Evolutionary conservation across 805 yeast species (phyloP).

Genomic region (Candida oleophila): DNA sequence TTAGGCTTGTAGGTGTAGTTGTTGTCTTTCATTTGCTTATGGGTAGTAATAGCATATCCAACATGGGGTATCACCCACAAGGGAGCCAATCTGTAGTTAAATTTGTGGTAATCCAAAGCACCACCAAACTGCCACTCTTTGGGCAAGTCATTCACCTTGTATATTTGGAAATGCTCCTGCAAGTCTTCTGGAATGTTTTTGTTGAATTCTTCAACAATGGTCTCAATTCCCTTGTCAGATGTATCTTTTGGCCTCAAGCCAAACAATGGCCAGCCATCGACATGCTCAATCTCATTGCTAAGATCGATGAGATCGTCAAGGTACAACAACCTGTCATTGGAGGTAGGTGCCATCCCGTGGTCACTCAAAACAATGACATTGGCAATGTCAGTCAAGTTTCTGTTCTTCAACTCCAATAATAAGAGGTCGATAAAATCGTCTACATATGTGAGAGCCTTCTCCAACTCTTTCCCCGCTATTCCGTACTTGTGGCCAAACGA

Average conservation of each 20-base stretch:
- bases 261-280: conserved; percentile 84
- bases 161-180: conserved; percentile 43
- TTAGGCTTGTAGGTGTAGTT: conserved; percentile 53
- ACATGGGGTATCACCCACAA: conserved; percentile 81
- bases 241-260: conserved; percentile 63
- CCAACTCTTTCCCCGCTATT: conserved; percentile 57
- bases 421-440: conserved; percentile 61
- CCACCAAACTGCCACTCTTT: conserved; percentile 57
- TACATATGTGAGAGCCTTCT: conserved; percentile 55
- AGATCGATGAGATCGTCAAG: conserved; percentile 70
- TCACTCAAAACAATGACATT: conserved; percentile 82
- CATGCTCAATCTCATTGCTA: conserved; percentile 49
- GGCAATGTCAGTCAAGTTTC: conserved; percentile 64
- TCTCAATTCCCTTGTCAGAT: conserved; percentile 40
- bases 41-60: conserved; percentile 74
- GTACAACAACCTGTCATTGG: conserved; percentile 63
- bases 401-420: conserved; percentile 42
- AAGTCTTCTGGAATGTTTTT: conserved; percentile 26
- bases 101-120: conserved; percentile 28
- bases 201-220: conserved; percentile 33
- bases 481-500: conserved; percentile 76
- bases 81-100: conserved; percentile 71
- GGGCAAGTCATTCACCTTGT: conserved; percentile 53
- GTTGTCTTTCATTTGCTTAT: conserved; percentile 50
- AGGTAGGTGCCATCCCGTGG: conserved; percentile 92